phyloP scores from a whole-genome alignment of 75 land plant genomes.

The Pseudotsuga menziesii region DNA sequence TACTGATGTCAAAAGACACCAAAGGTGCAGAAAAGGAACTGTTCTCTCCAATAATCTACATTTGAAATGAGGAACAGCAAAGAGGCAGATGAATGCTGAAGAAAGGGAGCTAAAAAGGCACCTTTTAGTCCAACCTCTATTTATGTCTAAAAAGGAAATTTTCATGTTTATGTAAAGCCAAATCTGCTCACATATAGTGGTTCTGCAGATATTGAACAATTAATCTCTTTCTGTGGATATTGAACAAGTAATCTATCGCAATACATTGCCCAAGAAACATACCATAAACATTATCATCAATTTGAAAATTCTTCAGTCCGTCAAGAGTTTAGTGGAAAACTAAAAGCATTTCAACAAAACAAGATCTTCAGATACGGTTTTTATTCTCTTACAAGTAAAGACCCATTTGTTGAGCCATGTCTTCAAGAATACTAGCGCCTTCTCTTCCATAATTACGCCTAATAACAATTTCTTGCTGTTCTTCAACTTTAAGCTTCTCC shows the following conservation, averaged over 20 bases:
- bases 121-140: not conserved
- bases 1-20: not conserved
- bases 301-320: not conserved
- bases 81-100: not conserved
- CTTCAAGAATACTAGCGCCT: conserved; percentile 36
- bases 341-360: not conserved
- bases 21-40: not conserved
- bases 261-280: not conserved
- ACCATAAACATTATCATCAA: not conserved
- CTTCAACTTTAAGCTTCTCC: conserved; percentile 48
- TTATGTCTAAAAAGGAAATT: not conserved
- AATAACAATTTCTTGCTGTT: conserved; percentile 58
- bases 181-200: not conserved
- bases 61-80: not conserved
- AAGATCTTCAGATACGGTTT: not conserved
- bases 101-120: not conserved
- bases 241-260: not conserved
- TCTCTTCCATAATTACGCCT: conserved; percentile 42
- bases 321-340: not conserved
- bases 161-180: not conserved
- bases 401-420: conserved; percentile 62
- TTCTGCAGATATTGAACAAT: not conserved
- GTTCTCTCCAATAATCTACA: not conserved
- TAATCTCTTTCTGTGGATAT: not conserved
- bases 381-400: conserved; percentile 64